phyloP scores from a whole-genome alignment of 768 basidiomycete genomes.

The Tricholoma saponaceum region DNA sequence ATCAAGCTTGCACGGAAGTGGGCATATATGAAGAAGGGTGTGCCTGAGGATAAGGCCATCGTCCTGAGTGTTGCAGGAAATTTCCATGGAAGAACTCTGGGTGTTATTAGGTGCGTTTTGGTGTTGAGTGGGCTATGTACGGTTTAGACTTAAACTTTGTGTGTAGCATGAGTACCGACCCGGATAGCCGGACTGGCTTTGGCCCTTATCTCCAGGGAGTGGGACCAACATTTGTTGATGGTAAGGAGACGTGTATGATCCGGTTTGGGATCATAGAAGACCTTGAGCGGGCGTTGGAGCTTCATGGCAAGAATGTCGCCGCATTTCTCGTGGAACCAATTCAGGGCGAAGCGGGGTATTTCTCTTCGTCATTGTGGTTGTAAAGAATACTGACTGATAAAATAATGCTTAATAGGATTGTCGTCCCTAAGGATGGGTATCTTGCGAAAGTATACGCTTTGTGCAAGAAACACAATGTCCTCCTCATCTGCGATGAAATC shows the following conservation, averaged over 20 bases:
- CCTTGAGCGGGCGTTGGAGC: constrained; percentile 73
- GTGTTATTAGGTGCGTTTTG: constrained; percentile 67
- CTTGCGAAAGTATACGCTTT: constrained; percentile 70
- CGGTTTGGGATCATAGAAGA: constrained; percentile 83
- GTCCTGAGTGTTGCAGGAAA: constrained; percentile 85
- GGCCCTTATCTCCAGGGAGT: constrained; percentile 88
- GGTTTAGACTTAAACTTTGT: constrained; percentile 10
- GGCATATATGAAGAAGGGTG: constrained; percentile 88
- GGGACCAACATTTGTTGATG: constrained; percentile 71
- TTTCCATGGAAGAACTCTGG: constrained; percentile 93
- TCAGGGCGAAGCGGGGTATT: constrained; percentile 98
- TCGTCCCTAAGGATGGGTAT: constrained; percentile 89
- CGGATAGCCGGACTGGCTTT: constrained; percentile 81
- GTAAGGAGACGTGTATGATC: constrained; percentile 53
- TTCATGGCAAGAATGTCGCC: constrained; percentile 79
- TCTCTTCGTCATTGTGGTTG: constrained; percentile 19
- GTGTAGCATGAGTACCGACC: constrained; percentile 88
- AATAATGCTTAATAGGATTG: constrained; percentile 52
- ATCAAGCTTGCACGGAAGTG: constrained; percentile 96
- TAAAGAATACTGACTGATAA: constrained; percentile 1
- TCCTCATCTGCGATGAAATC: constrained; percentile 98
- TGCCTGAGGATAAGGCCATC: constrained; percentile 77
- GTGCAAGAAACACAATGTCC: constrained; percentile 89
- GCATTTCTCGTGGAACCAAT: constrained; percentile 97
- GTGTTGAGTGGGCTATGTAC: neutral